Percentiles rank a stretch among this genome's conserved stretches.
These are phyloP conservation scores for Lentinula novae-zelandiae DNA, from an alignment of 1,284 basidiomycete species.

Conservation along the genomic window DNA sequence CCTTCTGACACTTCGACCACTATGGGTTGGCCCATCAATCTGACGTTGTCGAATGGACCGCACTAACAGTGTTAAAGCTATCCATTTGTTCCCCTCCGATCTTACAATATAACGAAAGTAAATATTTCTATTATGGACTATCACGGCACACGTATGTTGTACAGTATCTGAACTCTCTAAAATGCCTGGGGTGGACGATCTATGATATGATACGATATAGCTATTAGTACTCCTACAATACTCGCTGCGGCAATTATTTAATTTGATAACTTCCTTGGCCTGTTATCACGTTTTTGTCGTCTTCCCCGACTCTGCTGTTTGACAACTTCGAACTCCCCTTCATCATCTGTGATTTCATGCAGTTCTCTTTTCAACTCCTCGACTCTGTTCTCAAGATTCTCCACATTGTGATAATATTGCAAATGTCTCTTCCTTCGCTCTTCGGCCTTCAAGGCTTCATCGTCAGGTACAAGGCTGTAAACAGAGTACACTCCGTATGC, in stretches of 20 bases:
- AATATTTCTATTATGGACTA: no score
- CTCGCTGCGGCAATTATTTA: no score
- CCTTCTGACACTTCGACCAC: background rate
- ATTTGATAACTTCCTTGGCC: background rate
- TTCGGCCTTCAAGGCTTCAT: background rate
- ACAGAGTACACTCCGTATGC: slow-evolving; percentile 1
- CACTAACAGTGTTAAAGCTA: no score
- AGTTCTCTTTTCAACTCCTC: background rate
- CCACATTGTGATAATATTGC: background rate
- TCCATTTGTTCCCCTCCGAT: no score
- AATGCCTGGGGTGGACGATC: no score
- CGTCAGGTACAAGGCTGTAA: background rate
- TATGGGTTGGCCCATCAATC: background rate
- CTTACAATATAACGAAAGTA: background rate
- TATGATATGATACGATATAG: no score
- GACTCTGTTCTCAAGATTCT: background rate
- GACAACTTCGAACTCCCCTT: slow-evolving; percentile 2
- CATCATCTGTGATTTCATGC: background rate
- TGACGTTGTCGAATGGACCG: background rate
- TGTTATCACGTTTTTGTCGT: background rate
- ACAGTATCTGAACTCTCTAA: no score
- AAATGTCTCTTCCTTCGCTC: background rate
- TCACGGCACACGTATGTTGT: no score
- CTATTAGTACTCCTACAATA: no score
- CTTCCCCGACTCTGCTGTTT: slow-evolving; percentile 3